phyloP scores from a whole-genome alignment of 2,329 filamentous ascomycete genomes.

The Diaporthe ampelina region DNA sequence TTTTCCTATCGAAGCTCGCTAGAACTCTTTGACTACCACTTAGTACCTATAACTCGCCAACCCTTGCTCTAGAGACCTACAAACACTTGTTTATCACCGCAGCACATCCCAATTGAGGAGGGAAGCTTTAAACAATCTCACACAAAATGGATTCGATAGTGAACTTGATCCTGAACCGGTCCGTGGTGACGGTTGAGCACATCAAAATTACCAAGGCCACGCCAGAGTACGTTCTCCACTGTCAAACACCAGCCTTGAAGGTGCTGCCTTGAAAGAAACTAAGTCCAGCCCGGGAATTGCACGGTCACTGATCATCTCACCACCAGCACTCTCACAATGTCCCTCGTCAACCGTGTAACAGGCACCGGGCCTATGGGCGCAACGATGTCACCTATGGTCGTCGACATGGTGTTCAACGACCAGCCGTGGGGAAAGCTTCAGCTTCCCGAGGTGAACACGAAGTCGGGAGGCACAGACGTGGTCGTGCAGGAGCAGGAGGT shows the following conservation, averaged over 20 bases:
- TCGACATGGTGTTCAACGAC: conserved; percentile 50
- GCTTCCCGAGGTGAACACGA: conserved; percentile 49
- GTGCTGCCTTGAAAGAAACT: neutral
- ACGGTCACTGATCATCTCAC: conserved; percentile 19
- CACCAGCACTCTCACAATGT: conserved; percentile 49
- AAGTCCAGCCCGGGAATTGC: neutral
- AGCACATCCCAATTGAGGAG: neutral
- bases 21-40: neutral
- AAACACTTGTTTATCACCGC: neutral
- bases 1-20: neutral
- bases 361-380: conserved; percentile 50
- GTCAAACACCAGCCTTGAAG: too few species aligned
- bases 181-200: conserved; percentile 47
- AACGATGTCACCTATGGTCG: conserved; percentile 48
- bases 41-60: neutral
- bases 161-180: conserved; percentile 48
- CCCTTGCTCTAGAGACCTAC: neutral
- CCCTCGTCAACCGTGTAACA: conserved; percentile 49
- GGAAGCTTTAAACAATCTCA: neutral
- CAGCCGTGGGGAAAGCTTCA: conserved; percentile 49
- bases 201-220: conserved; percentile 51
- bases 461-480: conserved; percentile 48
- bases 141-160: conserved; percentile 47
- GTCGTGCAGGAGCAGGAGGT: conserved; percentile 48
- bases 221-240: conserved; percentile 47